A percentile compares a stretch with the other conserved stretches of the same genome.
phyloP scores from a whole-genome alignment of 2,329 filamentous ascomycete species.

The Venturiaceae sp. region DNA sequence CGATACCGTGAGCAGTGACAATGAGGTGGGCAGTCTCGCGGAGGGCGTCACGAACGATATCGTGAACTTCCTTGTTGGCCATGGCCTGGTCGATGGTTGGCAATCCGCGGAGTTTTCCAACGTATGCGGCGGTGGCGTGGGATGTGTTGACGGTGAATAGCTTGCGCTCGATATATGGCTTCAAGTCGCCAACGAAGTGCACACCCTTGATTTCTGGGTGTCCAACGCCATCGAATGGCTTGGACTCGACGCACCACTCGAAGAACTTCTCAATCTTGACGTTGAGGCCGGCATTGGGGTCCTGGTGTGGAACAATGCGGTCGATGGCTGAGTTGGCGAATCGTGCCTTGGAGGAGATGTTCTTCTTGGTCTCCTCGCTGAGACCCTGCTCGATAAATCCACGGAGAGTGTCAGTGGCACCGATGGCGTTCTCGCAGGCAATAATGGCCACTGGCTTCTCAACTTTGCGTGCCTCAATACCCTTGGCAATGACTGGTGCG shows the following conservation, averaged over 20 bases:
- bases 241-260: conserved; percentile 93
- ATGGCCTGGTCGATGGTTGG: conserved; percentile 84
- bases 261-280: conserved; percentile 98
- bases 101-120: conserved; percentile 80
- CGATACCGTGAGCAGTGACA: conserved; percentile 75
- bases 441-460: conserved; percentile 75
- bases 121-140: conserved; percentile 92
- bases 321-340: conserved; percentile 98
- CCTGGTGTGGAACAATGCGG: conserved; percentile 91
- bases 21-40: conserved; percentile 82
- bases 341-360: conserved; percentile 64
- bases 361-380: conserved; percentile 52
- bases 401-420: conserved; percentile 81
- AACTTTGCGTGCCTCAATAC: conserved; percentile 64
- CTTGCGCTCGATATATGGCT: conserved; percentile 98
- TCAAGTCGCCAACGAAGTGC: conserved; percentile 84
- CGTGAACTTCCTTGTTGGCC: conserved; percentile 67
- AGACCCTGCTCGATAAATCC: conserved; percentile 56
- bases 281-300: conserved; percentile 67
- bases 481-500: conserved; percentile 90
- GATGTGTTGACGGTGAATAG: conserved; percentile 98
- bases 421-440: conserved; percentile 96
- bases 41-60: conserved; percentile 69
- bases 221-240: conserved; percentile 64
- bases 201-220: conserved; percentile 75